phyloP scores from a whole-genome alignment of 768 basidiomycete genomes.

The Tylopilus sp. region DNA sequence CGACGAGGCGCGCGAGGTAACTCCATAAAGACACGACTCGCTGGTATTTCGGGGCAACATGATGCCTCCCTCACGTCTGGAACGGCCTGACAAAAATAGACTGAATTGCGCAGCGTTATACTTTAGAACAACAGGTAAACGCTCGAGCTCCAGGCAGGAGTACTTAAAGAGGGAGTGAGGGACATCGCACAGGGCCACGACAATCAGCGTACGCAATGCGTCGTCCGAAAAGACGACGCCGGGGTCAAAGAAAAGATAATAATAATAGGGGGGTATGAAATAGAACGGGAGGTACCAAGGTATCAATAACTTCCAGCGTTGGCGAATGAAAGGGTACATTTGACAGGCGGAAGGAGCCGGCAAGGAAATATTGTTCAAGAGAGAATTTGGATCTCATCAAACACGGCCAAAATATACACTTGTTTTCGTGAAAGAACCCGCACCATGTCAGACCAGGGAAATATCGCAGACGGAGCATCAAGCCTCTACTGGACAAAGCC shows the following conservation, averaged over 20 bases:
- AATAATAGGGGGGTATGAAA: constrained; percentile 17
- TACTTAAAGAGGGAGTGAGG: background rate
- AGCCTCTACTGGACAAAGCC: constrained; percentile 8
- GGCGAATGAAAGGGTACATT: background rate
- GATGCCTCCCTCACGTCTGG: no score
- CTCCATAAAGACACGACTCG: no score
- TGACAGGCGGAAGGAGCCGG: background rate
- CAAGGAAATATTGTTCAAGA: background rate
- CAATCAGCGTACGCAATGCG: background rate
- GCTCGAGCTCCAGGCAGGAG: constrained; percentile 23
- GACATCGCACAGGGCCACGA: background rate
- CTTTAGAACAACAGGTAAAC: constrained; percentile 8
- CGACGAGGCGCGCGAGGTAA: no score
- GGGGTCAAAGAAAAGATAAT: background rate
- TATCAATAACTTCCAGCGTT: constrained; percentile 17
- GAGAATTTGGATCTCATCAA: constrained; percentile 4
- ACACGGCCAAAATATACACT: constrained; percentile 16
- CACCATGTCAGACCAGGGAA: no score
- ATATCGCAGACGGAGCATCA: background rate
- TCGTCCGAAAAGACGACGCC: background rate
- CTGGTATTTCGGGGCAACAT: no score
- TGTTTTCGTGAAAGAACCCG: no score
- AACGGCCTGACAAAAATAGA: background rate
- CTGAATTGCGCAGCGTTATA: constrained; percentile 4
- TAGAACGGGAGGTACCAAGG: constrained; percentile 13